Evolutionary conservation across 768 basidiomycete genomes (phyloP).

Genomic region (Aureoboletus auriporus): DNA sequence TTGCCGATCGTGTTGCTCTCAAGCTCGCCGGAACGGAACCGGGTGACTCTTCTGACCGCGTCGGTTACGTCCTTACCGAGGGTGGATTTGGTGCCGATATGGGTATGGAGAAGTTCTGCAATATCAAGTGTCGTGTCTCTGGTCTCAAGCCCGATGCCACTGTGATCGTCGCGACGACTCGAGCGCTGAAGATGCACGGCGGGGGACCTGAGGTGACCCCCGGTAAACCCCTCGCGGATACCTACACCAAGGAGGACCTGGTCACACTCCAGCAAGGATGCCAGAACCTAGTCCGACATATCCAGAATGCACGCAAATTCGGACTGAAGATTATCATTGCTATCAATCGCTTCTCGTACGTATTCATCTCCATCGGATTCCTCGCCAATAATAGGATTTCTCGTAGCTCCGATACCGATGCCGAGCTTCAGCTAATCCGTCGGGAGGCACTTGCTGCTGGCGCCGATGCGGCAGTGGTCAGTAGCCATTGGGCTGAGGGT

Average conservation of each 20-base stretch:
- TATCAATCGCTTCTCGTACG: constrained; percentile 92
- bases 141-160: constrained; percentile 92
- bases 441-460: constrained; percentile 78
- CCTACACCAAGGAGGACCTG: constrained; percentile 92
- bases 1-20: constrained; percentile 94
- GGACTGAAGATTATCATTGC: constrained; percentile 95
- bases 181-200: constrained; percentile 99
- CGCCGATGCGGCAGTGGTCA: constrained; percentile 92
- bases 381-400: background rate
- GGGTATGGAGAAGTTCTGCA: constrained; percentile 99
- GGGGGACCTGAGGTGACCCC: constrained; percentile 96
- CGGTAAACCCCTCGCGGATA: constrained; percentile 89
- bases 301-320: constrained; percentile 92
- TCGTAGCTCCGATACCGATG: constrained; percentile 77
- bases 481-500: constrained; percentile 97
- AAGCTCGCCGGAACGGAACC: constrained; percentile 95
- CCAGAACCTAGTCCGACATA: constrained; percentile 90
- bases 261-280: constrained; percentile 87
- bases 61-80: constrained; percentile 96
- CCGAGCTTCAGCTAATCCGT: constrained; percentile 84
- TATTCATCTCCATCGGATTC: constrained; percentile 13
- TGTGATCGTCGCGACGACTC: constrained; percentile 94
- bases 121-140: constrained; percentile 95
- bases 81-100: constrained; percentile 99
- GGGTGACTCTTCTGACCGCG: constrained; percentile 75